Evolutionary conservation across 1,284 basidiomycete genomes (phyloP).

Genomic region (Trichosporon faecale): DNA sequence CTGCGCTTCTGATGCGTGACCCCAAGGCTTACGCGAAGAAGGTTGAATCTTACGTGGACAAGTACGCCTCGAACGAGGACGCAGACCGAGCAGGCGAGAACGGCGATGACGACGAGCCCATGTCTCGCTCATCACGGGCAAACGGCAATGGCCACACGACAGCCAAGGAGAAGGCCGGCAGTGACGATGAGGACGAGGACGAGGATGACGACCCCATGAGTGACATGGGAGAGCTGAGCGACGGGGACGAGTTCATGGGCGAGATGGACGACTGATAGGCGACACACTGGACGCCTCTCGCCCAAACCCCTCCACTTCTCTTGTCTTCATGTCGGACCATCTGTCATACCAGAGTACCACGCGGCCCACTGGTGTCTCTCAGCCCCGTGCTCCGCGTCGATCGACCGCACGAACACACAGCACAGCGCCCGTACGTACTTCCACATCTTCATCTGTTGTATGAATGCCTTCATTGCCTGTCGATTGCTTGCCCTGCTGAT

Average conservation of each 20-base stretch:
- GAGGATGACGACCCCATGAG: constrained; percentile 80
- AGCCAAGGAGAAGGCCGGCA: constrained; percentile 13
- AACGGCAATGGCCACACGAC: constrained; percentile 50
- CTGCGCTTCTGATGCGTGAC: constrained; percentile 92
- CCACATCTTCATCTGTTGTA: constrained; percentile 18
- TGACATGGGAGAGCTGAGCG: constrained; percentile 82
- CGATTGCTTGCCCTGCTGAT: background rate
- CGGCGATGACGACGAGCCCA: constrained; percentile 46
- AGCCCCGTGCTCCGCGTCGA: background rate
- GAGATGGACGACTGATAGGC: constrained; percentile 36
- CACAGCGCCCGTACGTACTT: background rate
- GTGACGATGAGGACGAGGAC: constrained; percentile 61
- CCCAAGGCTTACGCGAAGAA: constrained; percentile 90
- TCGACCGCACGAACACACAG: background rate
- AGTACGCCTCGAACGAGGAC: constrained; percentile 53
- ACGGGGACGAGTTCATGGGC: constrained; percentile 59
- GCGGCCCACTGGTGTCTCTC: background rate
- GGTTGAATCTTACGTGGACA: constrained; percentile 64
- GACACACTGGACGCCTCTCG: background rate
- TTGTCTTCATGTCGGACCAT: background rate
- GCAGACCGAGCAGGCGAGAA: constrained; percentile 50
- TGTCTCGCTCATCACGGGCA: constrained; percentile 46
- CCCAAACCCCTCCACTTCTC: background rate
- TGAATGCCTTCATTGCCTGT: constrained; percentile 16
- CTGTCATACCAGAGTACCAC: background rate